phyloP scores from a whole-genome alignment of 768 basidiomycete genomes.

The Termitomyces bulborhizus region DNA sequence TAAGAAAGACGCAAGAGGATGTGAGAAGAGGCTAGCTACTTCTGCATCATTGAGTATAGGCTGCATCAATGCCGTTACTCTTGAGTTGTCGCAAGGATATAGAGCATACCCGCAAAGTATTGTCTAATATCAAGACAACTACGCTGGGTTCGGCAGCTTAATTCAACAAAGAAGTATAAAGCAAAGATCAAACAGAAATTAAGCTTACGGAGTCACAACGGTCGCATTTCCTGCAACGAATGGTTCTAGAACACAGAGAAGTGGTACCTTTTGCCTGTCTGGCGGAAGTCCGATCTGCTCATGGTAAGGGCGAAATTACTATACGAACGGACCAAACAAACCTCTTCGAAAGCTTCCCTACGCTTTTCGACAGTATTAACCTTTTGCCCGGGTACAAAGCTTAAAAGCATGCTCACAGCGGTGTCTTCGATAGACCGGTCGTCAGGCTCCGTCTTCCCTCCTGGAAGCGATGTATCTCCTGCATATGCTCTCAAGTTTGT shows the following conservation, averaged over 20 bases:
- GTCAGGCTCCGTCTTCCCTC: constrained; percentile 69
- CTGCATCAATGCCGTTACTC: constrained; percentile 26
- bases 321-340: constrained; percentile 19
- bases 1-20: constrained; percentile 73
- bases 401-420: constrained; percentile 46
- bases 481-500: constrained; percentile 70
- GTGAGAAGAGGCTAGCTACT: constrained; percentile 79
- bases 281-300: constrained; percentile 75
- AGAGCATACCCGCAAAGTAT: constrained; percentile 55
- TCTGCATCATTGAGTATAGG: constrained; percentile 77
- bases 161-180: not conserved
- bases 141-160: constrained; percentile 40
- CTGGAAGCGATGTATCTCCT: constrained; percentile 85
- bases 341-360: constrained; percentile 90
- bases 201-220: constrained; percentile 78
- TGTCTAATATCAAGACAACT: constrained; percentile 80
- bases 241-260: constrained; percentile 75
- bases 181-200: not conserved
- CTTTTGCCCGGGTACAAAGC: not conserved
- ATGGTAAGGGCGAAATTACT: not conserved
- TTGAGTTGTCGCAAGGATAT: not conserved
- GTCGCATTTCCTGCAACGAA: constrained; percentile 67
- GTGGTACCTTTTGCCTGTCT: constrained; percentile 62
- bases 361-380: constrained; percentile 36
- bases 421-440: constrained; percentile 73